Base-by-base conservation (phyloP, 352 stramenopile species). In the Globisporangium cederbergense region DNA sequence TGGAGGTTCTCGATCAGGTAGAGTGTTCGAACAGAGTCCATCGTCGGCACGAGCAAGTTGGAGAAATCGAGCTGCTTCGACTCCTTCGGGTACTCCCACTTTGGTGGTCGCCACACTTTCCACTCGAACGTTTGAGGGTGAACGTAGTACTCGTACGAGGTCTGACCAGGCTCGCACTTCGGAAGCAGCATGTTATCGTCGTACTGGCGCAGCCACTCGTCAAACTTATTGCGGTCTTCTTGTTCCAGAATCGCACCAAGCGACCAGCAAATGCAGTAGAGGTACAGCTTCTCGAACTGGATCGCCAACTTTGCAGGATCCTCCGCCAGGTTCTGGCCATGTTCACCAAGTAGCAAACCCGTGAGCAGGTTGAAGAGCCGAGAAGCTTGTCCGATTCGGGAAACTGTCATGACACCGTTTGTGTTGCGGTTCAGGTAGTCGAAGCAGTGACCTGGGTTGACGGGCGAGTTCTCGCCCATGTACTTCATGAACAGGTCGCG, bases 1-100 rank as follows among this genome's bases (percentile, higher is more conserved):
- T 98, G 96, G 3, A 96, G 64, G 49, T 93, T 94, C 25, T 95
- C 83, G 60, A 95, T 93, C 50, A 97, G 64, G 70, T 98, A 98
- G 34, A 98, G 72, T 1, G 96, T 97, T 25, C 97, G 90, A 1
- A 98, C 98, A 5, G 94, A 98, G 73, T 99, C 97, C 94, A 99
- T 99, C 0, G 97, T 99, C 5, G 97, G 97, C 30, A 99, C 96
- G 34, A 99, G 77, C 70, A 99, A 81, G 75, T 99, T 99, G 16
- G 90, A 98, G 66, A 99, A 99, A 68, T 99, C 96, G 13, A 99
- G 89, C 22, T 78, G 74, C 62, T 98, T 97, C 40, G 93, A 78
- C 13, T 89, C 87, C 54, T 96, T 90, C 4, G 97, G 97, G 73
- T 98, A 99, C 18, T 97, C 81, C 97, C 97, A 99, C 45, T 91